Base-by-base conservation (phyloP, 192 early-diverging fungal genomes). In the Gaertneriomyces sp. region DNA sequence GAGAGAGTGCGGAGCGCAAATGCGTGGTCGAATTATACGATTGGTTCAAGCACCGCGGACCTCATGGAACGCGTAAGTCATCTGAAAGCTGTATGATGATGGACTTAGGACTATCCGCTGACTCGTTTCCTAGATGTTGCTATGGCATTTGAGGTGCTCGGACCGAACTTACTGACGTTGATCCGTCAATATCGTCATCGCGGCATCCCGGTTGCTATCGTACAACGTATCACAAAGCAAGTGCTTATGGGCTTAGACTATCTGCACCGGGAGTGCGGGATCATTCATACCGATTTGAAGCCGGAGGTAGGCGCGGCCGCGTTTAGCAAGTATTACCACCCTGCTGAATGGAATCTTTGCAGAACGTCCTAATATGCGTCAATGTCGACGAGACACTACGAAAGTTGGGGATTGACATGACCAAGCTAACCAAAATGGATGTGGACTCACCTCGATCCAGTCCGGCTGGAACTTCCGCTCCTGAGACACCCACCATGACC, bases 211-310 rank as follows among this genome's bases (percentile, higher is more conserved):
- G 60, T 87, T 4, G 81, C 80, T 41, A 80, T 97, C 44, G 96
- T 99, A 56, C 92, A 92, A 71, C 89, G 94, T 52, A 90, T 99
- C 55, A 80, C 89, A 6, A 87, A 90, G 63, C 96, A 99, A 74
- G 87, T 96, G 12, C 79, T 96, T 25, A 80, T 91, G 71, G 95
- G 92, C 4, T 72, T 99, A 64, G 94, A 95, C 58, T 99, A 95
- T 71, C 81, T 99, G 69, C 96, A 99, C 75, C 79, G 86, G 3
- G 87, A 91, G 50, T 99, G 96, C 78, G 85, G 86, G 40, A 94
- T 99, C 63, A 96, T 99, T 58, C 96, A 99, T 77, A 99, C 96
- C 0, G 96, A 99, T 74, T 73, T 99, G 45, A 99, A 99, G 66
- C 96, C 95, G 9, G 96, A 98, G 78, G 76, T 80, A 40, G 16